A percentile compares a stretch with the other conserved stretches of the same genome.
Evolutionary conservation across 768 basidiomycete genomes (phyloP).

Genomic region (Floccularia luteovirens): DNA sequence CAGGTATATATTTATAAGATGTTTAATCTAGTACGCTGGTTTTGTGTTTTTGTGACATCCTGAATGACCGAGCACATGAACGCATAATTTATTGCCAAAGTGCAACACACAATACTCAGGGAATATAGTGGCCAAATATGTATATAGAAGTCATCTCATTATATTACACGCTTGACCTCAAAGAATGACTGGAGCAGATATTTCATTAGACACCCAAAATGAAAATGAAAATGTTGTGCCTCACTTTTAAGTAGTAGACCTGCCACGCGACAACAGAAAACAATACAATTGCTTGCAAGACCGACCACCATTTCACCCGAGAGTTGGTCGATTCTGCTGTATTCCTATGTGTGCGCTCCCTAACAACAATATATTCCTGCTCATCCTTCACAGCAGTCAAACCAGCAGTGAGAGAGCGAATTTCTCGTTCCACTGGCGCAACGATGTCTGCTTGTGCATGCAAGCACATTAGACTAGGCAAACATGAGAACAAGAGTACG

Average conservation of each 20-base stretch:
- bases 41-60: no score
- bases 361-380: constrained; percentile 96
- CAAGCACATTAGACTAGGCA: not conserved
- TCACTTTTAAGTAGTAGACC: constrained; percentile 90
- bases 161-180: constrained; percentile 86
- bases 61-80: no score
- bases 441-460: constrained; percentile 53
- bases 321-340: constrained; percentile 92
- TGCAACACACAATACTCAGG: no score
- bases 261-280: constrained; percentile 95
- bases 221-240: constrained; percentile 11
- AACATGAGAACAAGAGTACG: constrained; percentile 10
- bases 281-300: constrained; percentile 80
- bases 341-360: constrained; percentile 89
- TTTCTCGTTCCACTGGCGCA: constrained; percentile 95
- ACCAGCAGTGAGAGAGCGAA: constrained; percentile 74
- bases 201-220: constrained; percentile 2
- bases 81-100: no score
- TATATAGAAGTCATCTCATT: constrained; percentile 15
- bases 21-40: no score
- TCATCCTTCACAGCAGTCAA: constrained; percentile 93
- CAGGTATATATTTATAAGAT: no score
- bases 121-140: no score
- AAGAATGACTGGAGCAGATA: constrained; percentile 61
- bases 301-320: constrained; percentile 99